Conservation (phyloP, 2,329 filamentous ascomycete species). For the Cladosporium sp. region DNA sequence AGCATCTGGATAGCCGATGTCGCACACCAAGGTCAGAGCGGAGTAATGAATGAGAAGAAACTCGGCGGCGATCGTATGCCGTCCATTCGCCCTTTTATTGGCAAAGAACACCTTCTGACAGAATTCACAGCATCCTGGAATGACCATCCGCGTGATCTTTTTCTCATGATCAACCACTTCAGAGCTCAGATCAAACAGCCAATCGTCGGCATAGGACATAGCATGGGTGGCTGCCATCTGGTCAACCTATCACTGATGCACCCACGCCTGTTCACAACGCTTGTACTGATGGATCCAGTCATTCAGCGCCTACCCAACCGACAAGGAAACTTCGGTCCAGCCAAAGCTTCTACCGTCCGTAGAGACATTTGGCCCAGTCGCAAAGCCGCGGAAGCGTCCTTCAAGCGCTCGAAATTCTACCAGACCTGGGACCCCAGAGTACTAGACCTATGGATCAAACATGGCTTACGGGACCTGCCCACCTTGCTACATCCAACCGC, state of each 20-base stretch:
- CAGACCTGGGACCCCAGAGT: conserved; percentile 74
- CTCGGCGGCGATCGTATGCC: conserved; percentile 77
- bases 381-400: conserved; percentile 58
- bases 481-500: conserved; percentile 51
- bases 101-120: conserved; percentile 1
- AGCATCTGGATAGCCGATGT: conserved; percentile 86
- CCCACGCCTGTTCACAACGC: conserved; percentile 68
- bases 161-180: conserved; percentile 80
- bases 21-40: conserved; percentile 76
- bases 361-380: conserved; percentile 79
- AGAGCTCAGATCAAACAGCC: conserved; percentile 73
- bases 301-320: conserved; percentile 50
- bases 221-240: conserved; percentile 74
- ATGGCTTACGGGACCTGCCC: conserved; percentile 70
- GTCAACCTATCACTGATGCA: conserved; percentile 67
- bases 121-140: conserved; percentile 64
- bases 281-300: conserved; percentile 81
- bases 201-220: conserved; percentile 79
- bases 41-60: conserved; percentile 65
- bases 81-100: background rate
- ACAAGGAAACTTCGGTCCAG: conserved; percentile 28
- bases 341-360: conserved; percentile 59
- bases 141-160: conserved; percentile 77
- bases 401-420: conserved; percentile 70
- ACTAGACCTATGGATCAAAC: conserved; percentile 63